Base-by-base conservation (phyloP, 2,329 filamentous ascomycete species). In the Tolypocladium pustulatum region DNA sequence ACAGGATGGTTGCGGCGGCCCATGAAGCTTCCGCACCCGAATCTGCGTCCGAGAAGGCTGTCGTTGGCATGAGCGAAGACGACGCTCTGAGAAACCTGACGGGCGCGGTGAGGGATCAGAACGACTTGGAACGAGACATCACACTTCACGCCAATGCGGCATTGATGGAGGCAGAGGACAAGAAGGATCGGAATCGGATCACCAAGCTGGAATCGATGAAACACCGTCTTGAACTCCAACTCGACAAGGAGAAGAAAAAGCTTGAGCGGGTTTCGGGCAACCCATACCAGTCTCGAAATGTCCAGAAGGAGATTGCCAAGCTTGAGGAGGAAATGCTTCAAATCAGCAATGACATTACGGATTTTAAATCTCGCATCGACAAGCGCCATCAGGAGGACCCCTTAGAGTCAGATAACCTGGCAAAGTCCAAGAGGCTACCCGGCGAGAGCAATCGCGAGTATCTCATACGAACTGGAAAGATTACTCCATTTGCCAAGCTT, bases 391-490 rank as follows among this genome's bases (percentile, higher is more conserved):
- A 82, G 59, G 78, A 80, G n/a, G 71, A 68, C 20, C 77, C 76
- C 38, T 72, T 73, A 4, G 73, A 76, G 1, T 75, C 78, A 12
- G 65, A 73, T 1, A 73, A 73, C 25, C 72, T 76, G 37, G 67
- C 69, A 17, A 81, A 80, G 34, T 84, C 81, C 57, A 79, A 81
- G 60, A 84, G 83, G 57, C 74, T 93, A 59, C 85, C 89, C 1
- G 89, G 89, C 61, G 94, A 97, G 75, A 91, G 83, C 30, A 86
- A 90, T 61, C 84, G 92, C 56, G 92, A 96, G 54, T 99, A 89
- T 69, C 81, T 99, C 54, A 94, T 99, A 55, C 86, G 94, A 34
- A 99, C 93, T 0, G 94, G 94, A 61, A 97, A 97, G 74, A 97
- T 99, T 65, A 99, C 94, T 0, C 94, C 94, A 0, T 99, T 99